Conservation (phyloP, 495 filamentous ascomycete genomes). For the Xylaria scruposa region DNA sequence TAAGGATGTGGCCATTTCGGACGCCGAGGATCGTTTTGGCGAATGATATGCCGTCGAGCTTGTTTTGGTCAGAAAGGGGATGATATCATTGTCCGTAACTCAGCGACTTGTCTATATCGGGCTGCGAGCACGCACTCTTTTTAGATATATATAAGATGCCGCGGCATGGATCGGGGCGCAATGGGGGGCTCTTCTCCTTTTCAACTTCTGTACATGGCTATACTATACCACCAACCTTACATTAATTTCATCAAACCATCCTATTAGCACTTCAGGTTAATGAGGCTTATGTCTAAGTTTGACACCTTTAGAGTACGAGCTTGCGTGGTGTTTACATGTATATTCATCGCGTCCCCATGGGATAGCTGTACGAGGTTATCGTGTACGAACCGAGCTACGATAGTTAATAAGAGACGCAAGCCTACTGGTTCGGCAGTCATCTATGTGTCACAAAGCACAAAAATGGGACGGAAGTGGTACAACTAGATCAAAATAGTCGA, state of each 20-base stretch:
- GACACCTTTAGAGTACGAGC: not conserved
- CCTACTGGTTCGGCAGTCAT: not conserved
- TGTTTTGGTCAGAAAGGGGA: conserved; percentile 1
- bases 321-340: no score
- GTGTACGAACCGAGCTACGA: not conserved
- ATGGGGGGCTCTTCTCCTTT: not conserved
- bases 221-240: conserved; percentile 20
- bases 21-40: not conserved
- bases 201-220: conserved; percentile 22
- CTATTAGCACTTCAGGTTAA: not conserved
- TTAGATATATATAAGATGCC: conserved; percentile 22
- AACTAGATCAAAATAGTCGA: not conserved
- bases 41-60: not conserved
- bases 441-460: not conserved
- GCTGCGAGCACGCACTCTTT: conserved; percentile 11
- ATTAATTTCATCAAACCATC: conserved; percentile 15
- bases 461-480: not conserved
- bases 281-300: not conserved
- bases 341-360: not conserved
- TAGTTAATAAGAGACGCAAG: not conserved
- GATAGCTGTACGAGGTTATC: not conserved
- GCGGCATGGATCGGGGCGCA: conserved; percentile 19
- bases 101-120: not conserved
- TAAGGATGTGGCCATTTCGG: conserved; percentile 33
- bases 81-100: conserved; percentile 2